Conservation (phyloP, 2,329 filamentous ascomycete species). For the Didymella sp. region DNA sequence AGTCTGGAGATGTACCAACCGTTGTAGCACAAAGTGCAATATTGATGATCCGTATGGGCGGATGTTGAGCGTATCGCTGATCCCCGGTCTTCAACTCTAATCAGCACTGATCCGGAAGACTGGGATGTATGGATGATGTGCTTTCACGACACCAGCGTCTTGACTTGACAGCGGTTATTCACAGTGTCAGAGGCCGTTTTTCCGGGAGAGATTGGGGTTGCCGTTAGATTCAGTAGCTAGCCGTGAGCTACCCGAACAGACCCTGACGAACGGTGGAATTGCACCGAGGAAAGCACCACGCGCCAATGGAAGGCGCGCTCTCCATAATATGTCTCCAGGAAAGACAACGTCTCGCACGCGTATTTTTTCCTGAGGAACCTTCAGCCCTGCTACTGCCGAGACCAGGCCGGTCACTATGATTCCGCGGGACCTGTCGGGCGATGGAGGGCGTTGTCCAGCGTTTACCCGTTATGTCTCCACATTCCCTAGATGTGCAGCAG, state of each 20-base stretch:
- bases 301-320: background rate
- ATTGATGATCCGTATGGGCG: conserved; percentile 17
- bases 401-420: background rate
- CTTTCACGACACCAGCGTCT: background rate
- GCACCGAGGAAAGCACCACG: conserved; percentile 2
- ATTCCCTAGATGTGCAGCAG: conserved; percentile 8
- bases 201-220: conserved; percentile 3
- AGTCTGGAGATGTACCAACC: conserved; percentile 11
- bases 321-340: background rate
- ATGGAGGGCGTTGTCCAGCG: background rate
- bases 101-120: background rate
- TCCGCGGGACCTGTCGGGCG: background rate
- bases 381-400: conserved; percentile 6
- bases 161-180: conserved; percentile 8
- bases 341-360: conserved; percentile 5
- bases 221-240: conserved; percentile 2
- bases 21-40: conserved; percentile 19
- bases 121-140: conserved; percentile 3
- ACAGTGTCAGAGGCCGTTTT: background rate
- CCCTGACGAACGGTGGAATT: conserved; percentile 1
- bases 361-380: background rate
- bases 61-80: conserved; percentile 17
- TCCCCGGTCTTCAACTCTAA: background rate
- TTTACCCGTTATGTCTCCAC: conserved; percentile 3
- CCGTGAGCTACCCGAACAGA: conserved; percentile 14